Evolutionary conservation across 768 basidiomycete species (phyloP), one percentile per base, ranked within the genome.

Genomic region (Paxillus ammoniavirescens): DNA sequence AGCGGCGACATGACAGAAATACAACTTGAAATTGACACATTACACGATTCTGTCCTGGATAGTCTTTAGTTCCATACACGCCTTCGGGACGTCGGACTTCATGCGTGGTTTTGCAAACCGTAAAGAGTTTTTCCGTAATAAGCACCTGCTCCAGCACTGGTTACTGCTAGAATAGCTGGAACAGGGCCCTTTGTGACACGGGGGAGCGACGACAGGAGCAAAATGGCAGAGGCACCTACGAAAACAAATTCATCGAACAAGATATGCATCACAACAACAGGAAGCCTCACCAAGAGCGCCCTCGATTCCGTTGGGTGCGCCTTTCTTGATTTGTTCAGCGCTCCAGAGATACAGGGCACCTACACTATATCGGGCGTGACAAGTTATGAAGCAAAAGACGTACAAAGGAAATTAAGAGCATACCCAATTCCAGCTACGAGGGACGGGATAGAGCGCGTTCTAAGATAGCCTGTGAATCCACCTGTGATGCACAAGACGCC

Each of bases 391-490:
- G 6, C 30, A 18, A 35, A 6, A 21, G 3, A 13, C 10, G 15
- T 26, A 26, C 12, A 18, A 17, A 47, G 18, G 30, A 13, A 5
- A 36, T 36, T 35, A 50, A 8, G 13, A 47, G 67, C 83, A 41
- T 61, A 92, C 90, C 86, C 77, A 42, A 91, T 80, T 37, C 91
- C 91, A 53, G 91, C 91, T 17, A 93, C 82, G 40, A 93, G 68
- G 12, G 92, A 93, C 6, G 91, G 92, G 30, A 93, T 74, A 31
- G 90, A 93, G 21, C 85, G 81, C 55, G 85, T 89, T 60, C 81
- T 77, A 7, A 75, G 81, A 57, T 82, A 91, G 30, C 89, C 91
- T 41, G 84, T 82, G 40, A 89, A 53, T 21, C 91, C 91, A 12
- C 91, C 91, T 40, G 87, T 75, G 58, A 91, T 73, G 68, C 90